Base-by-base conservation (phyloP, 1,139 yeast genomes). In the Torulaspora pretoriensis region DNA sequence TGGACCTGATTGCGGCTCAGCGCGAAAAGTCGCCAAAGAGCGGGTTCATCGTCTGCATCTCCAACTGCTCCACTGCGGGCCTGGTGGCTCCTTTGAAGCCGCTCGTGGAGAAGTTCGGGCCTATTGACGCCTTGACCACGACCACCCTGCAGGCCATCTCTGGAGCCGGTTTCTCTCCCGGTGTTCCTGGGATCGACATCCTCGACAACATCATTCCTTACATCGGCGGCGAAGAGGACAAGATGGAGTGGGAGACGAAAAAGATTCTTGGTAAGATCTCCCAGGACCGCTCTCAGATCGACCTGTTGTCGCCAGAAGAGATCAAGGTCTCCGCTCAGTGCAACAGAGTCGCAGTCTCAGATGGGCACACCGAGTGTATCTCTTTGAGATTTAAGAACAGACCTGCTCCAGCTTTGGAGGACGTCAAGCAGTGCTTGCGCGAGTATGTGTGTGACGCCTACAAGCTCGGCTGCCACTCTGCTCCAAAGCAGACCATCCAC, bases 151-250 rank as follows among this genome's bases (percentile, higher is more conserved):
- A 92, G 68, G 98, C 98, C 35, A 87, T 92, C 53, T 89, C 97
- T 7, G 99, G 99, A 56, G 98, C 95, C 23, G 99, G 99, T 2
- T 92, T 87, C 68, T 86, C 96, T 10, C 99, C 99, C 37, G 99
- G 99, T 65, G 96, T 90, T 43, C 80, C 96, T 23, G 94, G 95
- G 50, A 90, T 92, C 69, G 97, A 92, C 64, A 81, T 92, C 43
- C 75, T 92, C 60, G 99, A 92, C 70, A 92, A 92, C 71, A 77
- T 92, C 56, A 88, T 92, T 45, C 99, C 99, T 38, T 90, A 73
- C 74, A 92, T 92, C 61, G 77, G 92, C 51, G 97, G 98, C 40
- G 99, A 92, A 70, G 99, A 92, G 71, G 99, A 94, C 57, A 92
- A 92, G 72, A 88, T 92, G 57, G 98, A 94, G 70, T 89, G 95